Evolutionary conservation across 345 rosid genomes (phyloP).

Genomic region (Dovyalis caffra): DNA sequence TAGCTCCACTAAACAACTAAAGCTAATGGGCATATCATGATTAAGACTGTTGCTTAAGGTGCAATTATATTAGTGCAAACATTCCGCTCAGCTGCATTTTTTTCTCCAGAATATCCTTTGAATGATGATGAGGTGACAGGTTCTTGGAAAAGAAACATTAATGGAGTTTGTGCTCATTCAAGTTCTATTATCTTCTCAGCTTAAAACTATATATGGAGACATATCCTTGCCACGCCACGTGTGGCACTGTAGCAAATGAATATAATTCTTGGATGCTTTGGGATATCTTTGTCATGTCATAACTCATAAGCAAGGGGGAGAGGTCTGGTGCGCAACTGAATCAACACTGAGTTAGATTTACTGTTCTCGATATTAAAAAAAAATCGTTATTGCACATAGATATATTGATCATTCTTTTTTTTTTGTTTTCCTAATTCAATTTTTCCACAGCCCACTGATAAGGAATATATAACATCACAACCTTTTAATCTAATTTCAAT

Average conservation of each 20-base stretch:
- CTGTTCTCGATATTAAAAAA: no score
- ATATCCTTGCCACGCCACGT: not conserved
- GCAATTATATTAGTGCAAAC: constrained; percentile 27
- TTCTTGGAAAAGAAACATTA: not conserved
- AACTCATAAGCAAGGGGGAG: no score
- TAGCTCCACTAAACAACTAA: constrained; percentile 10
- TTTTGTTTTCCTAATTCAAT: no score
- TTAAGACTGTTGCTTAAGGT: constrained; percentile 27
- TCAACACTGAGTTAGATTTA: no score
- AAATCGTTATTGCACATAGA: no score
- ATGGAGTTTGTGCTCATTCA: not conserved
- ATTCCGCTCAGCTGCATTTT: not conserved
- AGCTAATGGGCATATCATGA: constrained; percentile 21
- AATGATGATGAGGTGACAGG: not conserved
- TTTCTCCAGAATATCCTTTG: not conserved
- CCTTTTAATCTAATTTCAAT: not conserved
- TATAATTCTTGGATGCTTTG: not conserved
- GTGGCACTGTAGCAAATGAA: not conserved
- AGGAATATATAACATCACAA: no score
- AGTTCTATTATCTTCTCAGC: not conserved
- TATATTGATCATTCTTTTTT: no score
- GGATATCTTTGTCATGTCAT: no score
- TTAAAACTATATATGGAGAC: not conserved
- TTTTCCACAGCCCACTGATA: no score
- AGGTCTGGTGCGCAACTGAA: no score